These are phyloP conservation scores for Ogataea haglerorum DNA, from an alignment of 805 yeast genomes.

Conservation along the genomic window DNA sequence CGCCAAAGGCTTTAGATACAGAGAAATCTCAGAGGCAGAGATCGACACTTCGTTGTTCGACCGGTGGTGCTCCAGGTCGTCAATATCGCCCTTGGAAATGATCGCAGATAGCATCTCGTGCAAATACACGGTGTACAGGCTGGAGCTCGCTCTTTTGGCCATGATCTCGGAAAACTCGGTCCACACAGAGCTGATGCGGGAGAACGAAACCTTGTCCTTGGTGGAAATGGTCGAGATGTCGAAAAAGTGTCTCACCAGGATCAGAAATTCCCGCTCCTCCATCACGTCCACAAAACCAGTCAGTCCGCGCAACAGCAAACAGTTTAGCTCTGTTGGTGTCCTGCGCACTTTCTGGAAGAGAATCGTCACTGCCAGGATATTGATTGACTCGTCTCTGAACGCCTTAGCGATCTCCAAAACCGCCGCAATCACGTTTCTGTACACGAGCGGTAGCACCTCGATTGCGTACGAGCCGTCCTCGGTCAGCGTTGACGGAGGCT, in stretches of 20 bases:
- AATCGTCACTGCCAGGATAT: slow-evolving; percentile 75
- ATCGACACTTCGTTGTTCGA: slow-evolving; percentile 68
- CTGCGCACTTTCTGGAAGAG: slow-evolving; percentile 67
- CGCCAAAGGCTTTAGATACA: slow-evolving; percentile 71
- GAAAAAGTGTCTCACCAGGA: slow-evolving; percentile 57
- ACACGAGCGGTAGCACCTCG: slow-evolving; percentile 35
- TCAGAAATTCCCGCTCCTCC: slow-evolving; percentile 62
- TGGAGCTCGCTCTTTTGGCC: slow-evolving; percentile 34
- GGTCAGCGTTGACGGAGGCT: slow-evolving; percentile 12
- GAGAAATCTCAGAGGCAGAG: slow-evolving; percentile 65
- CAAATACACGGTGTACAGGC: slow-evolving; percentile 55
- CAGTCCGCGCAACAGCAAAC: slow-evolving; percentile 56
- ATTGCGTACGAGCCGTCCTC: slow-evolving; percentile 20
- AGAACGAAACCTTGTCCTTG: slow-evolving; percentile 37
- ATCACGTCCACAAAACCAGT: slow-evolving; percentile 59
- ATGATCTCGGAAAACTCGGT: slow-evolving; percentile 38
- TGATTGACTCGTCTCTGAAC: slow-evolving; percentile 68
- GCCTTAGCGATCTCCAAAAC: slow-evolving; percentile 61
- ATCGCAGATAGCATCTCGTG: slow-evolving; percentile 64
- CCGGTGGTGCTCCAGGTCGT: slow-evolving; percentile 68
- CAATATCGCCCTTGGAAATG: slow-evolving; percentile 76
- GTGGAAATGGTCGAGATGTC: slow-evolving; percentile 45
- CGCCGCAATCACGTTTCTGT: slow-evolving; percentile 67
- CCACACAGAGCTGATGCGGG: slow-evolving; percentile 50
- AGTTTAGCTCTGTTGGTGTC: slow-evolving; percentile 50